Base-by-base conservation (phyloP, 306 rosid species). In the Prunus mume region DNA sequence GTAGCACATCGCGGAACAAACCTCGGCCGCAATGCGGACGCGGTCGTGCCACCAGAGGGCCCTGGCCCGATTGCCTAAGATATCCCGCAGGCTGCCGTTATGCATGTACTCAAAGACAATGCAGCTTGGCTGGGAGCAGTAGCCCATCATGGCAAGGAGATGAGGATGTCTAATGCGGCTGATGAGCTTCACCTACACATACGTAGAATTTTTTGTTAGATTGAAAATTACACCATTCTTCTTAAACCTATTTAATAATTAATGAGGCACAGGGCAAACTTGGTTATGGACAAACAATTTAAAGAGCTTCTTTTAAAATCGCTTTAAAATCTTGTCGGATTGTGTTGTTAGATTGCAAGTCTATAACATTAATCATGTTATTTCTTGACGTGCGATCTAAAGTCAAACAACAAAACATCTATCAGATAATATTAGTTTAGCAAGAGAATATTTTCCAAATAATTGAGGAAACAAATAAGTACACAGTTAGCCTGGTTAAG, bases 61-160 rank as follows among this genome's bases (percentile, higher is more conserved):
- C 65, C 86, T 79, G 66, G 82, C 79, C 38, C 64, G 87, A 63
- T 72, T 85, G 77, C 70, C 79, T 68, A 93, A 41, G 63, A 79
- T 52, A 75, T 91, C 97, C 14, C 72, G 74, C 24, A 93, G 60
- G 83, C 85, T 88, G 3, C 97, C 96, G 19, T 86, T 82, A 51
- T 90, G 83, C 98, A 93, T 87, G 81, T 87, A 87, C 25, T 93
- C 97, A 28, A 88, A 77, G 71, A 91, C 83, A 62, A 88, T 41
- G 82, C 86, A 86, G 73, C 83, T 86, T 8, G 84, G 89, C 79
- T 90, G 87, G 0, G 68, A 75, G 82, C 97, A 90, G 63, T 87
- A 84, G 47, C 98, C 98, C 22, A 88, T 66, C 86, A 85, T 74
- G 22, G 93, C 86, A 41, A 93, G 83, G 75, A 91, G 63, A 76